A percentile compares a stretch with the other conserved stretches of the same genome.
phyloP scores from a whole-genome alignment of 2,329 filamentous ascomycete genomes.

The Leptographium galeiforme region DNA sequence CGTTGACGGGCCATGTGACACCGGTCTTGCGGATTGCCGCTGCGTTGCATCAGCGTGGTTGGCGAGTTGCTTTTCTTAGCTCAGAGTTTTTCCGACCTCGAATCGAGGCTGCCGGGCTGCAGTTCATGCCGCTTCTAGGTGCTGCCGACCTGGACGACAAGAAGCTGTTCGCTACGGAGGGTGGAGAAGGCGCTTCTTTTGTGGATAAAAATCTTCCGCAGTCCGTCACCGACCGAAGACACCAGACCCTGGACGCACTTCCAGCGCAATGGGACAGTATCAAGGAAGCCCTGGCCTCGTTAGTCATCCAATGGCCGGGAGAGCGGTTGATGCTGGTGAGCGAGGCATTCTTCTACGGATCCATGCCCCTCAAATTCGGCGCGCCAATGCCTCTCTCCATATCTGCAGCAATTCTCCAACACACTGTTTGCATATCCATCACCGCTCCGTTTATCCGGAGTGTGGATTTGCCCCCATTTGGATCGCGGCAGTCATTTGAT shows the following conservation, averaged over 20 bases:
- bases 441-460: constrained; percentile 23
- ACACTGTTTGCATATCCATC: constrained; percentile 21
- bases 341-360: constrained; percentile 23
- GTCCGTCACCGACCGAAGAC: constrained; percentile 18
- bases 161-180: constrained; percentile 7
- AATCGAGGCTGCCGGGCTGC: constrained; percentile 19
- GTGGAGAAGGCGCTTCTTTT: constrained; percentile 9
- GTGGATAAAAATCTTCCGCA: constrained; percentile 14
- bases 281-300: constrained; percentile 13
- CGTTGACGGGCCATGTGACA: constrained; percentile 23
- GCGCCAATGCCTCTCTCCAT: constrained; percentile 15
- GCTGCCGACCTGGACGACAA: constrained; percentile 21
- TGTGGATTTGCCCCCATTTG: constrained; percentile 21
- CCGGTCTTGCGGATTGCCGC: constrained; percentile 22
- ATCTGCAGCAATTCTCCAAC: constrained; percentile 8
- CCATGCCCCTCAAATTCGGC: constrained; percentile 20
- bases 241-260: constrained; percentile 20
- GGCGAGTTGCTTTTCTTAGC: constrained; percentile 22
- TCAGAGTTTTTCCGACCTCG: constrained; percentile 20
- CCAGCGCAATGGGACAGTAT: constrained; percentile 21
- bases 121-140: constrained; percentile 19
- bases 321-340: constrained; percentile 17
- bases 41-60: constrained; percentile 17
- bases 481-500: constrained; percentile 18
- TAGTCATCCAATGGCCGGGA: constrained; percentile 12